Base-by-base conservation (phyloP, 306 rosid genomes). In the Albizia julibrissin region DNA sequence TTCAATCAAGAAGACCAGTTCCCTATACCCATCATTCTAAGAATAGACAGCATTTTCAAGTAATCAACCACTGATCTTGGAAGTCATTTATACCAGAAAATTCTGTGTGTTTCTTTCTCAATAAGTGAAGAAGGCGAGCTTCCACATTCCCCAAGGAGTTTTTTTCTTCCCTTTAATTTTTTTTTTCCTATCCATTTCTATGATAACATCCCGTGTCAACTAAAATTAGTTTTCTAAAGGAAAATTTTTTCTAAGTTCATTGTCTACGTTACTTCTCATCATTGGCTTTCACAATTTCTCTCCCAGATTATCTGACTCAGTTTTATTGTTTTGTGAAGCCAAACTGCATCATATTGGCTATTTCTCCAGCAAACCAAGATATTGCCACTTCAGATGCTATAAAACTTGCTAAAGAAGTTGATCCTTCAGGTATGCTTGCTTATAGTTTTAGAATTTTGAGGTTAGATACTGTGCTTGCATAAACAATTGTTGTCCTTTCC, bases 371-470 rank as follows among this genome's bases (percentile, higher is more conserved):
- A 78, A 95, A 95, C 89, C 99, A 95, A 93, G 99, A 95, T 95
- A 95, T 95, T 86, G 99, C 99, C 79, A 95, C 99, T n/a, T 95
- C 99, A 67, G 99, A 95, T 84, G 99, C 99, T 65, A 95, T 95
- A 85, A 95, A 95, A 87, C 94, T 95, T 46, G 99, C 98, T 49
- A 90, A 84, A 83, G 99, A 95, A 88, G 99, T 95, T 66, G 99
- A 95, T 75, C 98, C 99, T 65, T 77, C 99, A 88, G 98, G 99
- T 95, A 87, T 80, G 83, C 24, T 46, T 76, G 19, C 82, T 73
- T 70, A 64, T 71, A 49, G 78, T 71, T 79, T 76, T 82, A 44
- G 75, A 52, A 69, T 82, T 84, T 68, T 33, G 31, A 76, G 77
- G 68, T 58, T 72, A 18, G 82, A 77, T 62, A 34, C 62, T 54